A percentile compares a stretch with the other conserved stretches of the same genome.
phyloP scores from a whole-genome alignment of 257 asterid species.

The Eustoma russellianum region DNA sequence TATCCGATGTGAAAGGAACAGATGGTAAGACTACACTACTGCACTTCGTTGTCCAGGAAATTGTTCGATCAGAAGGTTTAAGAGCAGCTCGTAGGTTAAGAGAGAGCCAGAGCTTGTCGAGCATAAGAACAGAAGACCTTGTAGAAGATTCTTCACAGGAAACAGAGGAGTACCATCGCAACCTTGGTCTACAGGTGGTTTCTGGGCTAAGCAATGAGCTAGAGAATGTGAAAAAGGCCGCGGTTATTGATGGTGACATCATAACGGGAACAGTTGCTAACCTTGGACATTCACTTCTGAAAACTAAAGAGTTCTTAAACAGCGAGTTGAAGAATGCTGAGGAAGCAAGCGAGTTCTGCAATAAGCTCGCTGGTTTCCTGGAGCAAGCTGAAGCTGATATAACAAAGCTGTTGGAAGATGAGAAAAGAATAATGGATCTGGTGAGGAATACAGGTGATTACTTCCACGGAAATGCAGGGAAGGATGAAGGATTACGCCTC shows the following conservation, averaged over 20 bases:
- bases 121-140: slow-evolving; percentile 66
- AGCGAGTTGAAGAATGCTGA: slow-evolving; percentile 42
- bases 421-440: slow-evolving; percentile 53
- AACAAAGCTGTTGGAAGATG: slow-evolving; percentile 41
- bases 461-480: slow-evolving; percentile 67
- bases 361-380: slow-evolving; percentile 30
- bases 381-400: slow-evolving; percentile 49
- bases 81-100: slow-evolving; percentile 55
- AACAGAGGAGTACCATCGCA: slow-evolving; percentile 47
- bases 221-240: slow-evolving; percentile 61
- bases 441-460: slow-evolving; percentile 82
- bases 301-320: slow-evolving; percentile 37
- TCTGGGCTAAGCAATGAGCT: slow-evolving; percentile 67
- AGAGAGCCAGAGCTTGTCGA: slow-evolving; percentile 60
- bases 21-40: slow-evolving; percentile 87
- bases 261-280: slow-evolving; percentile 35
- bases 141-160: slow-evolving; percentile 36
- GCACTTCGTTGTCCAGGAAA: slow-evolving; percentile 79
- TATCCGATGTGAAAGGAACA: slow-evolving; percentile 87
- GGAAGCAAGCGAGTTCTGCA: slow-evolving; percentile 42
- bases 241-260: slow-evolving; percentile 47
- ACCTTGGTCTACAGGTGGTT: slow-evolving; percentile 75
- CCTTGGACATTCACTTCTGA: slow-evolving; percentile 35
- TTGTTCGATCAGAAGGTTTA: slow-evolving; percentile 76
- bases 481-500: slow-evolving; percentile 56